Conservation (phyloP, 805 yeast genomes). For the Wickerhamiella alocasiicola region DNA sequence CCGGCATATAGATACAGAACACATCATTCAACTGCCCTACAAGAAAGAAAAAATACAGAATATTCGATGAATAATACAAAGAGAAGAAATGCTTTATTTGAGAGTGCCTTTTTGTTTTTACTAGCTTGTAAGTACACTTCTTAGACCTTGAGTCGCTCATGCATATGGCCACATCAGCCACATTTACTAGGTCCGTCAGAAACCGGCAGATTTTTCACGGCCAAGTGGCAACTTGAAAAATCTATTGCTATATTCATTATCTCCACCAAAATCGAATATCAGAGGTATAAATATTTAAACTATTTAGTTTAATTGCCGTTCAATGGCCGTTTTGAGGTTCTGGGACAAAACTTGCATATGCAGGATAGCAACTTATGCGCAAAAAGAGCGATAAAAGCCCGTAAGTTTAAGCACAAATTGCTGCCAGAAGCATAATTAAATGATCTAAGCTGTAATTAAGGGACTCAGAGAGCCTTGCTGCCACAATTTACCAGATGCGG, state of each 20-base stretch:
- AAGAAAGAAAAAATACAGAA: neutral
- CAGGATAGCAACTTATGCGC: no score
- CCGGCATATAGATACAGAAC: no score
- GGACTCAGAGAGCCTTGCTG: no score
- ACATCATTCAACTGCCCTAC: neutral
- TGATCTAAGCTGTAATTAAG: no score
- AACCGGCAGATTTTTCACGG: neutral
- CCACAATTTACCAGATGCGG: no score
- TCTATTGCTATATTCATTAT: neutral
- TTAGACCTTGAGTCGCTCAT: neutral
- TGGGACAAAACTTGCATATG: no score
- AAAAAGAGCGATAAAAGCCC: no score
- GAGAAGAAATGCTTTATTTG: neutral
- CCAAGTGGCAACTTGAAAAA: neutral
- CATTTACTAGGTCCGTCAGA: no score
- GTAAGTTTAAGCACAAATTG: no score
- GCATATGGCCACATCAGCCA: neutral
- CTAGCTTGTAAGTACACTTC: neutral
- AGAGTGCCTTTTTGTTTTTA: neutral
- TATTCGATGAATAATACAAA: neutral
- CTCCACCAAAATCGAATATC: neutral
- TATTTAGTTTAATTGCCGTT: slow-evolving; percentile 1
- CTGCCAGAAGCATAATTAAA: no score
- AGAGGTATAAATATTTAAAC: slow-evolving; percentile 6
- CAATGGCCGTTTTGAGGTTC: no score